These are phyloP conservation scores for Pittosporum tobira DNA, from an alignment of 129 eudicot genomes.

Conservation along the genomic window DNA sequence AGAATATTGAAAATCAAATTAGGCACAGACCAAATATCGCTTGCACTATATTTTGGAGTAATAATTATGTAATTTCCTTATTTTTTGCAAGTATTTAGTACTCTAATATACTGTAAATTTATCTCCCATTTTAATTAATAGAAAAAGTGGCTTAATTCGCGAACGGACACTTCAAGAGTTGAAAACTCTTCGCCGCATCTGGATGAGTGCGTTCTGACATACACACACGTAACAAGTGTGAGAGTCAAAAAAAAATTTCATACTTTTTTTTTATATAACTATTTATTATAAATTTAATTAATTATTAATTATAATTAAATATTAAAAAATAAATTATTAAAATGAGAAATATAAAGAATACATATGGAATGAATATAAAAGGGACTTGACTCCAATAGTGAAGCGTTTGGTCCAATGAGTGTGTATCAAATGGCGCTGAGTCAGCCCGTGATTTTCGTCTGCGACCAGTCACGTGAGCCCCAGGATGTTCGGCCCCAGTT, in stretches of 20 bases:
- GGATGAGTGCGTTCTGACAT: neutral
- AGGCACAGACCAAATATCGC: constrained; percentile 3
- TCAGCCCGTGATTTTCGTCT: constrained; percentile 41
- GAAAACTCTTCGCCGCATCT: constrained; percentile 41
- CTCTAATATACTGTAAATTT: too few relatives aligned
- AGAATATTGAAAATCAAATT: constrained; percentile 23
- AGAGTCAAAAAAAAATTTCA: too few relatives aligned
- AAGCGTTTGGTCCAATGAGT: constrained; percentile 73
- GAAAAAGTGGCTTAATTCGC: neutral
- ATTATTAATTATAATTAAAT: too few relatives aligned
- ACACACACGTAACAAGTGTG: constrained; percentile 38
- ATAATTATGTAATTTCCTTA: neutral
- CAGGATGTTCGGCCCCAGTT: constrained; percentile 85
- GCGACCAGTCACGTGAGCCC: constrained; percentile 83
- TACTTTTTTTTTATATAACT: too few relatives aligned
- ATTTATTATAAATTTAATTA: too few relatives aligned
- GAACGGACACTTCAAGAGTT: constrained; percentile 25
- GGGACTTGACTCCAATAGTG: too few relatives aligned
- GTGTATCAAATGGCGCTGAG: constrained; percentile 36
- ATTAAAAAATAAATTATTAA: too few relatives aligned
- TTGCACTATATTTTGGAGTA: neutral
- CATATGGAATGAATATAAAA: too few relatives aligned
- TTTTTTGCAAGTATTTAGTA: too few relatives aligned
- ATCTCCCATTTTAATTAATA: too few relatives aligned
- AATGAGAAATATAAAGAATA: too few relatives aligned